These are phyloP conservation scores for Huntiella omanensis DNA, from an alignment of 2,329 filamentous ascomycete species.

Conservation along the genomic window DNA sequence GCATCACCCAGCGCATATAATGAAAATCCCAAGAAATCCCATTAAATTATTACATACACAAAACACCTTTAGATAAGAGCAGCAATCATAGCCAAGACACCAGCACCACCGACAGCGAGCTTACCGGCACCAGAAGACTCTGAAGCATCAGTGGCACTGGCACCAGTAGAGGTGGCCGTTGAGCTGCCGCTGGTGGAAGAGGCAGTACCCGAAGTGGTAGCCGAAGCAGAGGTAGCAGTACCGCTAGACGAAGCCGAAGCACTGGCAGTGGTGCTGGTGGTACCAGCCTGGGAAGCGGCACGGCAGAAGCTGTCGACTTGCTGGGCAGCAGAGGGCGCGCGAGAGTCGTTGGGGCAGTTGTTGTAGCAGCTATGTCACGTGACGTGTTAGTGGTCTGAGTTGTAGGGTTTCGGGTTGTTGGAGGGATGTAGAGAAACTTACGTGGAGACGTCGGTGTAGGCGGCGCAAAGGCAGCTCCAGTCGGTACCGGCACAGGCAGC, in stretches of 20 bases:
- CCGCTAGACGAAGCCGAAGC: conserved; percentile 2
- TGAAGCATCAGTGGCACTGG: conserved; percentile 14
- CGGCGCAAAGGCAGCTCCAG: conserved; percentile 28
- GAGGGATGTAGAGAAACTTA: conserved; percentile 16
- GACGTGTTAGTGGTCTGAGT: neutral
- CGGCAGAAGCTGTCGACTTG: conserved; percentile 27
- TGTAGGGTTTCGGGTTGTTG: neutral
- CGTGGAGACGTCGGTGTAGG: conserved; percentile 27
- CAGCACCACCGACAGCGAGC: conserved; percentile 20
- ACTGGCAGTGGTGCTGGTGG: conserved; percentile 16
- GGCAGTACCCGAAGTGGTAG: conserved; percentile 13
- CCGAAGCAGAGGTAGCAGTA: conserved; percentile 12
- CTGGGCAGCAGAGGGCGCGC: conserved; percentile 18
- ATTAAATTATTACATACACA: conserved; percentile 11
- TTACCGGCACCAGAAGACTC: conserved; percentile 17
- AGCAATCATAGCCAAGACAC: conserved; percentile 21
- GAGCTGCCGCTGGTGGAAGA: conserved; percentile 12
- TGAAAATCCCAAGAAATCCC: neutral
- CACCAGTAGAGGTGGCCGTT: conserved; percentile 12
- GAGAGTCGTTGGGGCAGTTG: conserved; percentile 34
- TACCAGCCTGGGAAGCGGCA: conserved; percentile 25
- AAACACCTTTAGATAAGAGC: conserved; percentile 19
- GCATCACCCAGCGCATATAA: neutral
- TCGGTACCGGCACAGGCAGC: conserved; percentile 22
- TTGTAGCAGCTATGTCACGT: conserved; percentile 28